Conservation (phyloP, 2,329 filamentous ascomycete species). For the Cadophora luteo-olivacea region DNA sequence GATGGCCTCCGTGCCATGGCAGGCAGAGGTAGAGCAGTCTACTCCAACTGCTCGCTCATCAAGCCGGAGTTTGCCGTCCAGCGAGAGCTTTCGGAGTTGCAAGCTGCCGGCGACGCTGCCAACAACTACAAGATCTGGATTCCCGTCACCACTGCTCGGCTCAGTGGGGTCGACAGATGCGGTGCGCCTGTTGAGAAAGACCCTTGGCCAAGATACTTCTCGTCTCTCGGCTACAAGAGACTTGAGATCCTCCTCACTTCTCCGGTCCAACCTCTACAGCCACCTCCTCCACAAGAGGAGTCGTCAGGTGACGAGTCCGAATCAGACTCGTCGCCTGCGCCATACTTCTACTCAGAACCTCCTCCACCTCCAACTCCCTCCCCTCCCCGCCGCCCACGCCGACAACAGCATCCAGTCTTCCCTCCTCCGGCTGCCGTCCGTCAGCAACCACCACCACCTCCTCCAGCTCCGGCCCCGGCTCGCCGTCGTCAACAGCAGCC, state of each 20-base stretch:
- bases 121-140: neutral
- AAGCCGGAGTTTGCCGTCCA: neutral
- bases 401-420: too few relatives aligned
- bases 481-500: too few relatives aligned
- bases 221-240: neutral
- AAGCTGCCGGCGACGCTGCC: neutral
- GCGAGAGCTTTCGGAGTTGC: neutral
- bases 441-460: too few relatives aligned
- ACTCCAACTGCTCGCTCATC: neutral
- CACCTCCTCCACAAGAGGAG: neutral
- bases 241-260: neutral
- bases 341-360: too few relatives aligned
- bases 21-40: neutral
- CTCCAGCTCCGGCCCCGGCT: too few relatives aligned
- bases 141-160: neutral
- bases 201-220: neutral
- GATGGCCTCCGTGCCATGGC: neutral
- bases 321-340: too few relatives aligned
- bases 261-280: neutral
- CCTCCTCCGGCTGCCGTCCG: too few relatives aligned
- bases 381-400: too few relatives aligned
- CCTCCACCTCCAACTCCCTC: too few relatives aligned
- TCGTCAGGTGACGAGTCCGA: too few relatives aligned
- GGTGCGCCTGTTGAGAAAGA: neutral
- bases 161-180: neutral